These are phyloP conservation scores for Ceratobasidium theobromae DNA, from an alignment of 1,284 basidiomycete species.

Conservation along the genomic window DNA sequence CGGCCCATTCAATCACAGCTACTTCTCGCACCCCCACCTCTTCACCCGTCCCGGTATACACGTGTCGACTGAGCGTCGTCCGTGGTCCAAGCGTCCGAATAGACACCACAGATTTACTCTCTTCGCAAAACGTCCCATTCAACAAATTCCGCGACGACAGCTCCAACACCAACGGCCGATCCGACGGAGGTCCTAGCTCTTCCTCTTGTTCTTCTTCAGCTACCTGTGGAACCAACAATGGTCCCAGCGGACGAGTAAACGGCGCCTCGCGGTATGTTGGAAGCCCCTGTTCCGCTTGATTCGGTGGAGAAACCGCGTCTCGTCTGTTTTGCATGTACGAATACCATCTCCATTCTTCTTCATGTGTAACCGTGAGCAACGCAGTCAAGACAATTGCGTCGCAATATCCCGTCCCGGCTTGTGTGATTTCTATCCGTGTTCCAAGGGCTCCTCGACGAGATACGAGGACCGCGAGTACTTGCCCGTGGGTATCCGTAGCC, in stretches of 20 bases:
- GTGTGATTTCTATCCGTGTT: slow-evolving; percentile 6
- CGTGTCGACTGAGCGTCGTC: neutral
- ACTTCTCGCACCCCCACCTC: neutral
- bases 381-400: slow-evolving; percentile 12
- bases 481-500: slow-evolving; percentile 1
- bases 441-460: neutral
- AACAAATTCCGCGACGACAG: neutral
- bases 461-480: slow-evolving; percentile 3
- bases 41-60: too few relatives aligned
- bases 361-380: neutral
- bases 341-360: slow-evolving; percentile 13
- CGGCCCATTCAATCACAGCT: neutral
- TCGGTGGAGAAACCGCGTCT: too few relatives aligned
- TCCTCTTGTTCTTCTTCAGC: neutral
- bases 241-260: slow-evolving; percentile 17
- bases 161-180: neutral
- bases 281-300: too few relatives aligned
- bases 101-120: neutral
- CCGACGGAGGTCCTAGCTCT: neutral
- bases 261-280: slow-evolving; percentile 2
- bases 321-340: neutral
- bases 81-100: neutral
- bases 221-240: neutral
- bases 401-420: neutral
- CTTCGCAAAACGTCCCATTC: neutral